Base-by-base conservation (phyloP, 345 rosid genomes). In the Nephelium lappaceum region DNA sequence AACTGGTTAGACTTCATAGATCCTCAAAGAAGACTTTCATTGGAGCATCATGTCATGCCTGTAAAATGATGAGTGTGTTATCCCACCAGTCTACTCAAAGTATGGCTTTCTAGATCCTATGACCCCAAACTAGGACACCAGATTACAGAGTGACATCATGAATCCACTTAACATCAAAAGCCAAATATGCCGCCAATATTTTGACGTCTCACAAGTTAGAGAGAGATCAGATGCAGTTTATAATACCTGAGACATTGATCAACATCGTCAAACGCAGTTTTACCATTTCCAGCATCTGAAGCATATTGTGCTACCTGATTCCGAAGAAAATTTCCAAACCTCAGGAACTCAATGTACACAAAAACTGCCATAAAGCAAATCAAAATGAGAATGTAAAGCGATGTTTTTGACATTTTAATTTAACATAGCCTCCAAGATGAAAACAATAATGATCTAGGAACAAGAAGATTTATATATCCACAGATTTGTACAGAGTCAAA, bases 301-400 rank as follows among this genome's bases (percentile, higher is more conserved):
- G 98, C 96, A 70, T 95, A 93, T 55, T 91, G 96, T 55, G 98
- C 99, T 39, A 91, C 97, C 98, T 93, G 84, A 83, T 82, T 84
- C 69, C 73, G 70, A 83, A 82, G 79, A 82, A 82, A 87, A 77
- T 78, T 78, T 78, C 81, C 83, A 69, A 87, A 82, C 70, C 65
- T 86, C 86, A 85, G 79, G 65, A 74, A 84, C 68, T 77, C 82
- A 79, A 79, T 66, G 78, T 38, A 82, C 80, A 71, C 80, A 77
- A 83, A 78, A 78, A 79, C 86, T 83, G 83, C 86, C 79, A 80
- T 69, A 68, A 79, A 81, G 73, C 62, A 72, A 78, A 77, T 61
- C 23, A 38, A 61, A 72, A 84, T 66, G 72, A 76, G 66, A 77
- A 80, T 11, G 43, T 45, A 58, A 74, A 80, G 66, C 39, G 63